phyloP scores from a whole-genome alignment of 78 protist species.

The Dictyostelium discoideum region DNA sequence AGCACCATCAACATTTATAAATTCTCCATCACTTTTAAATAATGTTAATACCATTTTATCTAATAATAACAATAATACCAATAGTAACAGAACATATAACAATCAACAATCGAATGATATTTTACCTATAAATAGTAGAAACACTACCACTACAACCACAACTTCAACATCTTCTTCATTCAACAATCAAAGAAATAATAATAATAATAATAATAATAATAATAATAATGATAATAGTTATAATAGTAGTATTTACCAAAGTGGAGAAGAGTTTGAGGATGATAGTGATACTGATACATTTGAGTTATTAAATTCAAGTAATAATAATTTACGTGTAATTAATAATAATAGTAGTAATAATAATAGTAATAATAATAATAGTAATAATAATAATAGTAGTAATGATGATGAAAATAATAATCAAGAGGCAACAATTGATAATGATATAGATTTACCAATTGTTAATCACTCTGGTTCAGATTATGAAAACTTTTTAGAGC shows the following conservation, averaged over 20 bases:
- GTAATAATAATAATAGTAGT: background rate
- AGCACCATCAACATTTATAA: background rate
- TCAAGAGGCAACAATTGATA: background rate
- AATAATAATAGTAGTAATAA: background rate
- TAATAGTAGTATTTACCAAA: background rate
- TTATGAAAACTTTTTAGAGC: constrained; percentile 13
- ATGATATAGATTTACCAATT: constrained; percentile 43
- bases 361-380: too few species aligned
- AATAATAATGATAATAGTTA: background rate
- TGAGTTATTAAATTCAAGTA: background rate
- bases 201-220: background rate
- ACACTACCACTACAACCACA: background rate
- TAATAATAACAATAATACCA: background rate
- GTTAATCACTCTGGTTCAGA: constrained; percentile 1
- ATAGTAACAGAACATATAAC: background rate
- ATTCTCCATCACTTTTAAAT: constrained; percentile 1
- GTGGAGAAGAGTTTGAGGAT: background rate
- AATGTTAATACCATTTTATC: constrained; percentile 3
- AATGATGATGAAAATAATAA: background rate
- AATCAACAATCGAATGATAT: background rate
- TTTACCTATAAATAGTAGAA: background rate
- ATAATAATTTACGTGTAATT: background rate
- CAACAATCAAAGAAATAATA: background rate
- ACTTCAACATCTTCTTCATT: background rate
- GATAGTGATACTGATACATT: background rate